These are phyloP conservation scores for Serendipita sp. DNA, from an alignment of 1,284 basidiomycete species.

Conservation along the genomic window DNA sequence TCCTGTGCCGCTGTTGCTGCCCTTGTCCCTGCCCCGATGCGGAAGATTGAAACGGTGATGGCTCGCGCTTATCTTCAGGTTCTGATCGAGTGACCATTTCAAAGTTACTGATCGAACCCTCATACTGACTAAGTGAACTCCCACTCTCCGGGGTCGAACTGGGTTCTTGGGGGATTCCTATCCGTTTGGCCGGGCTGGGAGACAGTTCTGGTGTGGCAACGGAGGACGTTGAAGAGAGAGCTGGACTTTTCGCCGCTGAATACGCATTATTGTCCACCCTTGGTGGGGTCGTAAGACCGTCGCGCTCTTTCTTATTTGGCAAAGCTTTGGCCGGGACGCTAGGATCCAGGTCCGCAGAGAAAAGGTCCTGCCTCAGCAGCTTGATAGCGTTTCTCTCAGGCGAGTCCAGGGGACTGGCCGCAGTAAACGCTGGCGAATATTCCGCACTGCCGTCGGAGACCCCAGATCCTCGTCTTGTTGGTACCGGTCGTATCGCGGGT, in stretches of 20 bases:
- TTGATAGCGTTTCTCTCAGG: background rate
- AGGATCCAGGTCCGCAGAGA: too few species aligned
- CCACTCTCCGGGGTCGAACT: background rate
- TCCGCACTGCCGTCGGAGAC: background rate
- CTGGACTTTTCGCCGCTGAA: background rate
- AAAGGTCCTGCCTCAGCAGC: background rate
- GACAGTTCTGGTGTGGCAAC: constrained; percentile 1
- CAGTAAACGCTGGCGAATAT: background rate
- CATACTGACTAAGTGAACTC: background rate
- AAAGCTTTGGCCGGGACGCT: too few species aligned
- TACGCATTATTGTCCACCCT: background rate
- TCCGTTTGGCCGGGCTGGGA: background rate
- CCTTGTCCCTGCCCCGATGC: background rate
- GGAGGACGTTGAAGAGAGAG: background rate
- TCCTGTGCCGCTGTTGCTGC: background rate
- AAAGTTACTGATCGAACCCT: background rate
- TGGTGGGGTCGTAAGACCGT: background rate
- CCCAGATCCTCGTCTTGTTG: background rate
- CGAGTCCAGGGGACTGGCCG: background rate
- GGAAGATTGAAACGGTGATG: background rate
- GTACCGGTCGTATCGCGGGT: too few species aligned
- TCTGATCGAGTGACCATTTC: background rate
- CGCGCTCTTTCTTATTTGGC: background rate
- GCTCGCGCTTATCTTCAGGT: background rate
- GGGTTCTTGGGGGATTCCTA: background rate